Percentiles rank a stretch among this genome's conserved stretches.
Conservation (phyloP, 2,329 filamentous ascomycete genomes). For the Diaporthe sp. region DNA sequence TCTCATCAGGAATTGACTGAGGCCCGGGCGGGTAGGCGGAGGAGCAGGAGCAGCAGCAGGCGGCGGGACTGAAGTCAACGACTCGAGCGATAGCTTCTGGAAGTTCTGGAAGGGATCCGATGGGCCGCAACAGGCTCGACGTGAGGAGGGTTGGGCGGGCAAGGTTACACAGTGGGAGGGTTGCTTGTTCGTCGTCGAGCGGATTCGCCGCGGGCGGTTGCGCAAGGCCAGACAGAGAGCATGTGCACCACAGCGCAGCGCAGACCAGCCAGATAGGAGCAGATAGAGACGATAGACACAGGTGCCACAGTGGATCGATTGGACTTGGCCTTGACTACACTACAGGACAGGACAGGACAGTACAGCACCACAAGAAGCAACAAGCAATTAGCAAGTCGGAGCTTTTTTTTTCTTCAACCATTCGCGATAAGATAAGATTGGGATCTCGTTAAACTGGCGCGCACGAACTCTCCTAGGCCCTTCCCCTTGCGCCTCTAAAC, state of each 20-base stretch:
- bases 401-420: slow-evolving; percentile 1
- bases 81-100: slow-evolving; percentile 29
- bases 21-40: slow-evolving; percentile 13
- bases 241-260: not conserved
- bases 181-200: slow-evolving; percentile 28
- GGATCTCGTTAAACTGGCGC: not conserved
- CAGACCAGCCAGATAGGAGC: not conserved
- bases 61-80: slow-evolving; percentile 5
- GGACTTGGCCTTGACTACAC: slow-evolving; percentile 23
- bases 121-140: slow-evolving; percentile 24
- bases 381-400: slow-evolving; percentile 1
- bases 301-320: slow-evolving; percentile 24
- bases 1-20: slow-evolving; percentile 29
- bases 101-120: slow-evolving; percentile 30
- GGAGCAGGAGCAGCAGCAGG: not conserved
- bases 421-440: slow-evolving; percentile 29
- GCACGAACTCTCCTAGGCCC: not conserved
- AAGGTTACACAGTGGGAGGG: slow-evolving; percentile 32
- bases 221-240: slow-evolving; percentile 20
- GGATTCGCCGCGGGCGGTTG: slow-evolving; percentile 19
- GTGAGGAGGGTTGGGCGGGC: slow-evolving; percentile 25
- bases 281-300: slow-evolving; percentile 2
- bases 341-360: not conserved
- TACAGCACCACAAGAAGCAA: not conserved
- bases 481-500: not conserved